Conservation (phyloP, 805 yeast species). For the Lipomyces lipofer region DNA sequence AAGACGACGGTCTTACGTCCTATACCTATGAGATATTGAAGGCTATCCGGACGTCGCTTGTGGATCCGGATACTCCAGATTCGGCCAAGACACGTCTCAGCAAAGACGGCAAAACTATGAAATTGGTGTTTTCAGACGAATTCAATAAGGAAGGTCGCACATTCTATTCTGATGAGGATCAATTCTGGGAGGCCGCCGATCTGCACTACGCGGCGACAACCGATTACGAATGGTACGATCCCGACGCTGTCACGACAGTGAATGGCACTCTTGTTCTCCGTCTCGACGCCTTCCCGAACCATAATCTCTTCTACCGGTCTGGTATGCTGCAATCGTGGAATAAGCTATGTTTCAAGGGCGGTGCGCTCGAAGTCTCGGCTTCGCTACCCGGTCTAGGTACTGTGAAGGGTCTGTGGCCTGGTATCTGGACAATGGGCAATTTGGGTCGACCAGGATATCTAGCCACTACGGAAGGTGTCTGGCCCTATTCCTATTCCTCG, state of each 20-base stretch:
- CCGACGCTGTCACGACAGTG: slow-evolving; percentile 79
- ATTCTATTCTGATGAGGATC: slow-evolving; percentile 88
- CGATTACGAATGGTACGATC: slow-evolving; percentile 94
- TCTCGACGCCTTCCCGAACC: slow-evolving; percentile 81
- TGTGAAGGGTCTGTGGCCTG: slow-evolving; percentile 91
- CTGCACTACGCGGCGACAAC: slow-evolving; percentile 81
- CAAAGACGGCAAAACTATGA: slow-evolving; percentile 66
- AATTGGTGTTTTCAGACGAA: slow-evolving; percentile 85
- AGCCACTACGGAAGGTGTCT: slow-evolving; percentile 86
- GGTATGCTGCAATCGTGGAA: slow-evolving; percentile 96
- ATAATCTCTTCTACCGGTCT: slow-evolving; percentile 76
- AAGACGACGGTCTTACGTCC: slow-evolving; percentile 39
- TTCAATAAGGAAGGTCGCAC: slow-evolving; percentile 88
- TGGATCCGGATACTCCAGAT: slow-evolving; percentile 73
- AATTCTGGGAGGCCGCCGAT: slow-evolving; percentile 84
- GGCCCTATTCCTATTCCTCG: slow-evolving; percentile 87
- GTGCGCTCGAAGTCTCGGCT: slow-evolving; percentile 72
- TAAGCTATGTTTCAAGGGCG: slow-evolving; percentile 84
- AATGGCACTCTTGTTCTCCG: slow-evolving; percentile 69
- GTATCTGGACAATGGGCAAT: slow-evolving; percentile 93
- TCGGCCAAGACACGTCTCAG: slow-evolving; percentile 53
- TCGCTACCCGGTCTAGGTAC: slow-evolving; percentile 77
- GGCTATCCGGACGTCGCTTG: slow-evolving; percentile 59
- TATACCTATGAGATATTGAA: slow-evolving; percentile 59
- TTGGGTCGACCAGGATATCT: slow-evolving; percentile 87